Conservation (phyloP, 768 basidiomycete species). For the Hypholoma fasciculare region DNA sequence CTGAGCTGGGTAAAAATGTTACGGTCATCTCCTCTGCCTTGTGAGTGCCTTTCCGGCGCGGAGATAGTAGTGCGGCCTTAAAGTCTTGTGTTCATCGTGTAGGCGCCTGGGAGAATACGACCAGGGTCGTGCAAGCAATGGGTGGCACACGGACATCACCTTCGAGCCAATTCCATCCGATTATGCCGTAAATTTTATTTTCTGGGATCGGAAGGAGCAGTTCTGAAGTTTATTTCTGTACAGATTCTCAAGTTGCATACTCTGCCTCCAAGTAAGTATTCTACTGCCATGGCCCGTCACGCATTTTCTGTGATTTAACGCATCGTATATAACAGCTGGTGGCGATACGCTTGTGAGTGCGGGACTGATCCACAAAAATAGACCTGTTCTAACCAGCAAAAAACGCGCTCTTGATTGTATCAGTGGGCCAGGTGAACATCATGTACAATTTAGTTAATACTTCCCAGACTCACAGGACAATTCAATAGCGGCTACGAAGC, state of each 20-base stretch:
- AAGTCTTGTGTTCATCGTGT: background rate
- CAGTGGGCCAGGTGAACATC: slow-evolving; percentile 38
- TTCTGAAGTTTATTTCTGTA: background rate
- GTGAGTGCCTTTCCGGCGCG: slow-evolving; percentile 21
- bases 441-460: background rate
- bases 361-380: no score
- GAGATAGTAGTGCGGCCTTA: background rate
- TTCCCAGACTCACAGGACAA: background rate
- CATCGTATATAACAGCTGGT: slow-evolving; percentile 25
- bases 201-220: background rate
- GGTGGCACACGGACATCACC: slow-evolving; percentile 60
- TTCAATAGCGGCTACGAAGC: slow-evolving; percentile 52
- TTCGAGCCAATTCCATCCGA: slow-evolving; percentile 63
- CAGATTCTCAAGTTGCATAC: slow-evolving; percentile 43
- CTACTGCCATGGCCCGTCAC: background rate
- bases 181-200: slow-evolving; percentile 39
- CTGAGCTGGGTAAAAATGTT: slow-evolving; percentile 54
- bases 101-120: slow-evolving; percentile 12
- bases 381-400: background rate
- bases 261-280: slow-evolving; percentile 30
- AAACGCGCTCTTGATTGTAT: background rate
- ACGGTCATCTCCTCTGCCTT: slow-evolving; percentile 48
- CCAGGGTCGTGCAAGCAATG: slow-evolving; percentile 33
- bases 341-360: slow-evolving; percentile 41
- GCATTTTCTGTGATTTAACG: no score